Evolutionary conservation across 305 asterid species (phyloP).

Genomic region (Fraxinus sp.): DNA sequence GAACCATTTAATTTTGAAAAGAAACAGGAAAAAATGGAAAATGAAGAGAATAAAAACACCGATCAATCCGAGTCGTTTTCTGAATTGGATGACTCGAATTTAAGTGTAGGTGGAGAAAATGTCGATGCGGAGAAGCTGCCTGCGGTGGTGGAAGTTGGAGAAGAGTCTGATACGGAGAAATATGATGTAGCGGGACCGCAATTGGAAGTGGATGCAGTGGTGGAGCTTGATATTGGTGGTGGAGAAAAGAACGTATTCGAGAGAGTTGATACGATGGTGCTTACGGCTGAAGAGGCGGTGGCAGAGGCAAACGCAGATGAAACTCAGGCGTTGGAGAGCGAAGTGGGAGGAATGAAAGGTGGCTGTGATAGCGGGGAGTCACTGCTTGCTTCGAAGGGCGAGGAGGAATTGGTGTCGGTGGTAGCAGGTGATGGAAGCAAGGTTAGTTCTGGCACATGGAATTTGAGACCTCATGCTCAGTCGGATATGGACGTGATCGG

Average conservation of each 20-base stretch:
- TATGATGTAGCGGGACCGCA: slow-evolving; percentile 19
- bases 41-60: slow-evolving; percentile 17
- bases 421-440: background rate
- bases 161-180: slow-evolving; percentile 20
- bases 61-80: slow-evolving; percentile 36
- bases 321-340: background rate
- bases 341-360: slow-evolving; percentile 5
- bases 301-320: background rate
- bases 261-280: background rate
- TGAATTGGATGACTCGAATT: slow-evolving; percentile 31
- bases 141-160: slow-evolving; percentile 15
- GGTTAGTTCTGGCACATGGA: slow-evolving; percentile 18
- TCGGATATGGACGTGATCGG: background rate
- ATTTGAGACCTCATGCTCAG: slow-evolving; percentile 3
- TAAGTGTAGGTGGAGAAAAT: slow-evolving; percentile 24
- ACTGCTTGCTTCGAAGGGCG: background rate
- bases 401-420: background rate
- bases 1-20: too few relatives aligned
- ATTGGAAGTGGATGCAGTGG: slow-evolving; percentile 18
- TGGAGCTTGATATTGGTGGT: background rate
- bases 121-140: slow-evolving; percentile 4
- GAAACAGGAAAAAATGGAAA: slow-evolving; percentile 31
- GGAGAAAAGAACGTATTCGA: background rate
- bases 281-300: background rate
- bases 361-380: slow-evolving; percentile 16